Evolutionary conservation across 805 yeast species (phyloP), one percentile per base, ranked within the genome.

Genomic region (Peterozyma xylosa): DNA sequence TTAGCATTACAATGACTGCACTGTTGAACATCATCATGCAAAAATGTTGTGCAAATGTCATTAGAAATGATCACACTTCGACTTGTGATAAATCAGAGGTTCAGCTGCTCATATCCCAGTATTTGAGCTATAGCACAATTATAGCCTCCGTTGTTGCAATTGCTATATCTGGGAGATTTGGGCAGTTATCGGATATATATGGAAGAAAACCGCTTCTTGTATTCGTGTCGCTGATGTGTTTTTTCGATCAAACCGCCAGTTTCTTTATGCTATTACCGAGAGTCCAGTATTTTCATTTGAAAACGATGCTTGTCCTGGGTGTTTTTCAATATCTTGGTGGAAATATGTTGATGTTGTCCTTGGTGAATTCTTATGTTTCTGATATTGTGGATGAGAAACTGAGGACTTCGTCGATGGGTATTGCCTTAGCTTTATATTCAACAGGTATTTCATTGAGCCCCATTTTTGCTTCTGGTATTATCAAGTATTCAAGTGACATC

Each of bases 131-230:
- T 10, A 50, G 51, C 11, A 50, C 66, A 38, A 47, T 76, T 3
- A 42, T 66, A 2, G 50, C 56, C 9, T 76, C 77, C 1, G 45
- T 68, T 1, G 54, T 72, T 3, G 64, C 70, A 17, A 62, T 76
- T 35, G 45, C 75, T 2, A 70, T 75, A 11, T 59, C 74, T 45
- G 80, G 82, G 1, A 76, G 75, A 48, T 59, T 79, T 46, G 78
- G 82, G 2, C 75, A 75, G 41, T 56, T 74, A n/a, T 72, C 80
- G 10, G 86, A 80, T 53, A 58, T 74, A 36, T 59, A 65, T 48
- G 86, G 86, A 2, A 63, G 86, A 47, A 70, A 71, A 33, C 57
- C 64, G n/a, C 62, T 73, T 2, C 59, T 78, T 37, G 52, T 60
- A 3, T 50, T 56, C 13, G 57, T 21, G 29, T 7, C 35, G 18